Conservation (phyloP, 164 flowering plant genomes). For the Stephania yunnanensis region DNA sequence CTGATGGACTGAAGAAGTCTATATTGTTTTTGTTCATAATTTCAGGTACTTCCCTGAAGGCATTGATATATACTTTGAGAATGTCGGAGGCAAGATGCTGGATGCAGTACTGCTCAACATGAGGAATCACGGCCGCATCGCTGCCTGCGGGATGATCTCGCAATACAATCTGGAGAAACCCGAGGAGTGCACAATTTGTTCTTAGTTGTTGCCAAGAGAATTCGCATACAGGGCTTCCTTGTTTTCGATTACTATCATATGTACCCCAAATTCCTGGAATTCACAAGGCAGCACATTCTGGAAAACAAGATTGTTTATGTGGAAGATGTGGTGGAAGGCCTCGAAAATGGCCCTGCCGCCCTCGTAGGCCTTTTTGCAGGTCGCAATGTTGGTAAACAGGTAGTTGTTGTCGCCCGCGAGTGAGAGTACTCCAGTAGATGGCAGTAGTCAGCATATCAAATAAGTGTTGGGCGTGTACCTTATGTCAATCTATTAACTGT, state of each 20-base stretch:
- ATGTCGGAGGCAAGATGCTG: constrained; percentile 41
- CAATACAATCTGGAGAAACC: constrained; percentile 33
- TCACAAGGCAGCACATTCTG: constrained; percentile 21
- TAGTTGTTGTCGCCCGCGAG: constrained; percentile 20
- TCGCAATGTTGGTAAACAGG: constrained; percentile 28
- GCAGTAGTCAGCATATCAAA: neutral
- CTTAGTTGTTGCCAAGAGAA: constrained; percentile 16
- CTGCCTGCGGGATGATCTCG: constrained; percentile 37
- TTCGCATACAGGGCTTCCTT: constrained; percentile 30
- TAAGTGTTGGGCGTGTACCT: too few species aligned
- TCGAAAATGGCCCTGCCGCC: constrained; percentile 24
- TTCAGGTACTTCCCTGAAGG: constrained; percentile 29
- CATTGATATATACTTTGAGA: constrained; percentile 33
- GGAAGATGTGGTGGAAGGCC: constrained; percentile 29
- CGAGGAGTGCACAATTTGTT: constrained; percentile 30
- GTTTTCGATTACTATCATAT: constrained; percentile 21
- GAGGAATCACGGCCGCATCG: constrained; percentile 22
- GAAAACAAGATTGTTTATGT: constrained; percentile 26
- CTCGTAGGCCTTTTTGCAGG: constrained; percentile 23
- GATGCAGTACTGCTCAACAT: constrained; percentile 40
- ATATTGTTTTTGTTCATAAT: neutral
- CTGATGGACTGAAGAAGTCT: too few species aligned
- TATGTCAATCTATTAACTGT: too few species aligned
- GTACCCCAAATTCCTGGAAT: constrained; percentile 29
- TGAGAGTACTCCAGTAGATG: neutral